These are phyloP conservation scores for Mycena galericulata DNA, from an alignment of 768 basidiomycete genomes.

Conservation along the genomic window DNA sequence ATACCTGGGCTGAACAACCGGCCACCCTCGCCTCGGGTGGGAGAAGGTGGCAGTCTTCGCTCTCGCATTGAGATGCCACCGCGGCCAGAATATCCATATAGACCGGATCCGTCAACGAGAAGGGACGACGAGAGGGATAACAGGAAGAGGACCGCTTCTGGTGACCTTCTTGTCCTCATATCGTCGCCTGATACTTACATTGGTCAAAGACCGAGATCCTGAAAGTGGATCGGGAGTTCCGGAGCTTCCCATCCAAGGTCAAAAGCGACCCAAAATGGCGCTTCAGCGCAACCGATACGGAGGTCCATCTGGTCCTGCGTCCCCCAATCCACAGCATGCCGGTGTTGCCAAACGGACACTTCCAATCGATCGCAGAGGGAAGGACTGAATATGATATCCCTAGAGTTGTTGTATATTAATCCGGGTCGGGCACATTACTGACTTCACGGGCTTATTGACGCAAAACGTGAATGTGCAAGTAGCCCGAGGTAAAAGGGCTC, in stretches of 20 bases:
- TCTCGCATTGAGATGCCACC: conserved; percentile 67
- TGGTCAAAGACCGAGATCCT: conserved; percentile 24
- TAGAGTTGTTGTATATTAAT: conserved; percentile 2
- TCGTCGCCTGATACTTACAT: background rate
- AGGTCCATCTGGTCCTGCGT: conserved; percentile 13
- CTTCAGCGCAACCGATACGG: conserved; percentile 29
- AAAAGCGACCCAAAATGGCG: conserved; percentile 23
- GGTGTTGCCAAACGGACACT: conserved; percentile 23
- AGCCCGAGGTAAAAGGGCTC: too few relatives aligned
- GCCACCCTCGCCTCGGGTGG: conserved; percentile 27
- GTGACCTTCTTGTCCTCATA: conserved; percentile 53
- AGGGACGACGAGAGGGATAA: conserved; percentile 76
- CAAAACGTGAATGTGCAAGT: too few relatives aligned
- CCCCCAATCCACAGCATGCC: conserved; percentile 21
- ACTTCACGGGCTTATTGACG: too few relatives aligned
- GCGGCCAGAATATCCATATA: conserved; percentile 59
- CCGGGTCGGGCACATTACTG: too few relatives aligned
- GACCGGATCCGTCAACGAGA: conserved; percentile 52
- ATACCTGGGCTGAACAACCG: conserved; percentile 37
- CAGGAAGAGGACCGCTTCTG: conserved; percentile 77
- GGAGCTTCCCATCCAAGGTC: conserved; percentile 14
- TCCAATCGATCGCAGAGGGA: conserved; percentile 56
- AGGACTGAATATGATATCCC: conserved; percentile 51
- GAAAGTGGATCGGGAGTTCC: conserved; percentile 22
- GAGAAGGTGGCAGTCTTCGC: conserved; percentile 54